Evolutionary conservation across 2,329 filamentous ascomycete genomes (phyloP).

Genomic region (Claviceps purpurea): DNA sequence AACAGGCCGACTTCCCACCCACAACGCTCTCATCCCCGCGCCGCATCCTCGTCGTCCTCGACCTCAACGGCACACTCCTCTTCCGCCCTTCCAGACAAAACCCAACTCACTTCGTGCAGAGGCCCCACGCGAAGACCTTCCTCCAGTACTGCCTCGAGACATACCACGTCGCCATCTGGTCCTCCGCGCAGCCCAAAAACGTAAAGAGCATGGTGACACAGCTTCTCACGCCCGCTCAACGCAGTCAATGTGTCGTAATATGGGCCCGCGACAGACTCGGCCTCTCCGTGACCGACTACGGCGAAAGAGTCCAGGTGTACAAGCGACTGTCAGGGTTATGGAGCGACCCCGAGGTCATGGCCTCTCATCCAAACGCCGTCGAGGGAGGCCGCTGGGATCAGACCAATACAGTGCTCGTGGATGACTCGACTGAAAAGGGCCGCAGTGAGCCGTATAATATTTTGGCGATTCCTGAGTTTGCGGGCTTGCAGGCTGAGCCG

Average conservation of each 20-base stretch:
- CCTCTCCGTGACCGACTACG: slow-evolving; percentile 51
- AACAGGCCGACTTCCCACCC: slow-evolving; percentile 33
- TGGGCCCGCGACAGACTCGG: slow-evolving; percentile 72
- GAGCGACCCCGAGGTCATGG: slow-evolving; percentile 33
- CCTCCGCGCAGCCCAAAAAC: slow-evolving; percentile 64
- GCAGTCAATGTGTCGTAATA: slow-evolving; percentile 45
- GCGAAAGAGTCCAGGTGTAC: slow-evolving; percentile 68
- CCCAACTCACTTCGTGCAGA: slow-evolving; percentile 43
- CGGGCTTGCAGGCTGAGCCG: slow-evolving; percentile 27
- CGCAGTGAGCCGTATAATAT: slow-evolving; percentile 73
- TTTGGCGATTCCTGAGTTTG: slow-evolving; percentile 68
- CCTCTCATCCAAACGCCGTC: slow-evolving; percentile 29
- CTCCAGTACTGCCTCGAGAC: slow-evolving; percentile 59
- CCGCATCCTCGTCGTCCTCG: slow-evolving; percentile 68
- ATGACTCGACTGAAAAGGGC: slow-evolving; percentile 74
- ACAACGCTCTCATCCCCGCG: slow-evolving; percentile 32
- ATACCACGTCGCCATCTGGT: slow-evolving; percentile 82
- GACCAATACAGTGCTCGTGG: slow-evolving; percentile 76
- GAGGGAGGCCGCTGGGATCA: slow-evolving; percentile 52
- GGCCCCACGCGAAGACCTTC: slow-evolving; percentile 57
- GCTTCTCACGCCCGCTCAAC: slow-evolving; percentile 45
- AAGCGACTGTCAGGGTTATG: slow-evolving; percentile 70
- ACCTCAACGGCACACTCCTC: slow-evolving; percentile 86
- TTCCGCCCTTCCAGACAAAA: slow-evolving; percentile 44
- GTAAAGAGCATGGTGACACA: slow-evolving; percentile 53